Conservation (phyloP, 2,329 filamentous ascomycete species). For the Trichoderma atrobrunneum region DNA sequence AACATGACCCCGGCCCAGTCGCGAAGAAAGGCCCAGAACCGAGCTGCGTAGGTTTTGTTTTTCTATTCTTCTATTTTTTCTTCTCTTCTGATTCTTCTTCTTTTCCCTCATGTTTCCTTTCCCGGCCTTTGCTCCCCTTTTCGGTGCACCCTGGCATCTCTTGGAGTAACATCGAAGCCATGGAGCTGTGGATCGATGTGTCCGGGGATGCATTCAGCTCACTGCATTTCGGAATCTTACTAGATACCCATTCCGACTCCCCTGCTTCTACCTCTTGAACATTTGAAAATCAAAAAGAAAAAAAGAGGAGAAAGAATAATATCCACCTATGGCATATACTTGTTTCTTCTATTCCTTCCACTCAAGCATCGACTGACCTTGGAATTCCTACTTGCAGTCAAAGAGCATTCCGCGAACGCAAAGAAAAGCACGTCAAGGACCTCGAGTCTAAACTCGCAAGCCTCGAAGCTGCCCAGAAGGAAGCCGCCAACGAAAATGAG, state of each 20-base stretch:
- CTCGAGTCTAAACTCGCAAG: conserved; percentile 80
- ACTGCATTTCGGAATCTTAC: not conserved
- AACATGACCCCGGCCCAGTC: conserved; percentile 56
- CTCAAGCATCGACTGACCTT: not conserved
- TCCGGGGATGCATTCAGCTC: not conserved
- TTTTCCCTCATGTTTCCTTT: not conserved
- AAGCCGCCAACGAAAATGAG: conserved; percentile 79
- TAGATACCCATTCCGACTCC: not conserved
- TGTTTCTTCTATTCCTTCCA: not conserved
- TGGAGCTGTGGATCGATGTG: not conserved
- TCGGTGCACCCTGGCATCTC: not conserved
- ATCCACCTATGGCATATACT: not conserved
- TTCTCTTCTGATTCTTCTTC: not conserved
- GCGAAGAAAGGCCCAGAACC: conserved; percentile 59
- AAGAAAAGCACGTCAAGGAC: conserved; percentile 91
- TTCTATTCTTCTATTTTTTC: no score
- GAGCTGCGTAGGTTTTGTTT: conserved; percentile 53
- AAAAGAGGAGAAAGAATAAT: not conserved
- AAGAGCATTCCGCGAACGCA: conserved; percentile 92
- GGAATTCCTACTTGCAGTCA: conserved; percentile 65
- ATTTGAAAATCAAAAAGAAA: not conserved
- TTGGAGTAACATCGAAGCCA: not conserved
- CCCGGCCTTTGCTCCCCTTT: not conserved
- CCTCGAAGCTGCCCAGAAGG: conserved; percentile 71
- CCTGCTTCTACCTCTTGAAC: not conserved